Conservation (phyloP, 179 eudicot species). For the Beta lomatogona region DNA sequence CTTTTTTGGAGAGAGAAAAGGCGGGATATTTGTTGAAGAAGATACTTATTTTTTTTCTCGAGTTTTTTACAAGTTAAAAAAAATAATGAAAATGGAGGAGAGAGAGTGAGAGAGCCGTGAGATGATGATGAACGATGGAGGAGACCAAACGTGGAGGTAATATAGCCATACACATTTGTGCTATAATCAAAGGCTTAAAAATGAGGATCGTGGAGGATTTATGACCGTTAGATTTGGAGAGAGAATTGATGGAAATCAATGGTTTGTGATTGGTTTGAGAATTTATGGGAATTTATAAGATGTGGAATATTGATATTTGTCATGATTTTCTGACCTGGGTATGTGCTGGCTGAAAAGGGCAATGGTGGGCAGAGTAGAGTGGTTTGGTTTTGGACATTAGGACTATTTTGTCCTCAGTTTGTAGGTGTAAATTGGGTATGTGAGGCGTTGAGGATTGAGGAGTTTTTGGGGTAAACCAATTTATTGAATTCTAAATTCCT, state of each 20-base stretch:
- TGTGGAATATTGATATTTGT: background rate
- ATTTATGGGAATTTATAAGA: background rate
- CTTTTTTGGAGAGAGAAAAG: conserved; percentile 7
- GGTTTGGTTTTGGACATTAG: background rate
- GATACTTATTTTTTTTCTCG: too few species aligned
- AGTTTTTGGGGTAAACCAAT: background rate
- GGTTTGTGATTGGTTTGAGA: background rate
- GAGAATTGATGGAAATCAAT: background rate
- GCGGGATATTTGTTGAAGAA: conserved; percentile 23
- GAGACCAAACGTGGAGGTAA: conserved; percentile 46
- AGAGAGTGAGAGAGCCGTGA: conserved; percentile 32
- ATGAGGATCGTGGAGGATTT: conserved; percentile 43
- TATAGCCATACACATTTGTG: conserved; percentile 41
- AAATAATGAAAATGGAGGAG: conserved; percentile 27
- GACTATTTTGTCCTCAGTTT: background rate
- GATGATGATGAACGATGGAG: conserved; percentile 42
- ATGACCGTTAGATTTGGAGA: conserved; percentile 24
- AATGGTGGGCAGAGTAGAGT: too few species aligned
- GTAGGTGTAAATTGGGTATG: background rate
- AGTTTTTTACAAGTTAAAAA: background rate
- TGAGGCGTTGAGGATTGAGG: background rate
- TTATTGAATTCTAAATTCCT: too few species aligned
- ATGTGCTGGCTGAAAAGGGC: conserved; percentile 14
- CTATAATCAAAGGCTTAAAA: conserved; percentile 51
- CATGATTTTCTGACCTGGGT: conserved; percentile 17